These are phyloP conservation scores for Chaetothyriales sp. DNA, from an alignment of 2,329 filamentous ascomycete genomes.

Conservation along the genomic window DNA sequence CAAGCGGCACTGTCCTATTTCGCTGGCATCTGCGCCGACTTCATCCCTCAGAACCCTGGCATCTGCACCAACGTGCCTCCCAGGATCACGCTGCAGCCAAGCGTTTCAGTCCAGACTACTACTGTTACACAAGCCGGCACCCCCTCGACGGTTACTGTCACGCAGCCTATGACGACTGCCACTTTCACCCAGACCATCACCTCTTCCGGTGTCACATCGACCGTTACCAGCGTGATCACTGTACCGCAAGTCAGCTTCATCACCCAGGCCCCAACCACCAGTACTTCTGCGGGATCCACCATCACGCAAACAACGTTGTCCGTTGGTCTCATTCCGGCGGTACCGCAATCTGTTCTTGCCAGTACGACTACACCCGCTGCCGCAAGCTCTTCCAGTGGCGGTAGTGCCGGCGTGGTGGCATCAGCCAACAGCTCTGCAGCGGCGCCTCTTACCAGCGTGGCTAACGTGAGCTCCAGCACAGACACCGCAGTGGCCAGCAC, in stretches of 20 bases:
- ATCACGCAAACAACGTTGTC: slow-evolving; percentile 1
- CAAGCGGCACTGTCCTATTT: slow-evolving; percentile 66
- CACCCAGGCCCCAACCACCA: slow-evolving; percentile 20
- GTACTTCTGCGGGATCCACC: slow-evolving; percentile 4
- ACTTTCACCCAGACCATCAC: slow-evolving; percentile 24
- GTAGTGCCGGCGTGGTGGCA: background rate
- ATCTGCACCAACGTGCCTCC: slow-evolving; percentile 64
- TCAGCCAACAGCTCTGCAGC: no score
- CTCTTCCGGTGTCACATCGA: slow-evolving; percentile 1
- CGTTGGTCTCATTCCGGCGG: slow-evolving; percentile 11
- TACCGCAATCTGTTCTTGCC: background rate
- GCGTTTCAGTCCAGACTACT: slow-evolving; percentile 36
- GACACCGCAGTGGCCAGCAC: background rate
- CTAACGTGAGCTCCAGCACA: background rate
- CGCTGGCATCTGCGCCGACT: slow-evolving; percentile 75
- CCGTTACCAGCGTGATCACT: slow-evolving; percentile 26
- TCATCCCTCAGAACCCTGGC: slow-evolving; percentile 52
- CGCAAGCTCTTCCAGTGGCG: background rate
- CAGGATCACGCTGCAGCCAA: slow-evolving; percentile 39
- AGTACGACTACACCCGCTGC: background rate
- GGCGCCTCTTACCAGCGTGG: background rate
- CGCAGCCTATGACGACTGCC: slow-evolving; percentile 26
- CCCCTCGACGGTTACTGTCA: background rate
- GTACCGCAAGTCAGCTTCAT: slow-evolving; percentile 33
- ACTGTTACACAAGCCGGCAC: slow-evolving; percentile 19